Conservation (phyloP, 2,329 filamentous ascomycete species). For the Setomelanomma holmii region DNA sequence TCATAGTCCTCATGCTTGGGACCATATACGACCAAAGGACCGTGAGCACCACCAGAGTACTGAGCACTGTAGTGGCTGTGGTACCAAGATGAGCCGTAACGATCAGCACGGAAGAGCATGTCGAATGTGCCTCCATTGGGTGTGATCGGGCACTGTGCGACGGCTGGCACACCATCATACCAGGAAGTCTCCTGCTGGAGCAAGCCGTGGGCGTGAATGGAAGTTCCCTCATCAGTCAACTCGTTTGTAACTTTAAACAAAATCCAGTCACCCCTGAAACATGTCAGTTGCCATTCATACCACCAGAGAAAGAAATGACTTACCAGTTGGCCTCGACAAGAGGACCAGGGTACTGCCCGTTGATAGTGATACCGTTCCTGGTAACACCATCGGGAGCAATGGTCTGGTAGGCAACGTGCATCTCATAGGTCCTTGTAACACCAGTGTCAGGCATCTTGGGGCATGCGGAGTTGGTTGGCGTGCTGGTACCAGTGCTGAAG, state of each 20-base stretch:
- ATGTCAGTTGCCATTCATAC: constrained; percentile 5
- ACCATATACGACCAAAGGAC: constrained; percentile 48
- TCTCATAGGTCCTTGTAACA: constrained; percentile 39
- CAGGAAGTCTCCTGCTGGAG: constrained; percentile 42
- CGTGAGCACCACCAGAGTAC: constrained; percentile 47
- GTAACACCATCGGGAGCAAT: constrained; percentile 40
- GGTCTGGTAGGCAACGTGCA: constrained; percentile 35
- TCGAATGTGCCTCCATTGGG: constrained; percentile 32
- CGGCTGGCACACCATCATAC: constrained; percentile 47
- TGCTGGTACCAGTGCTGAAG: constrained; percentile 11
- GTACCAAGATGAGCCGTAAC: constrained; percentile 36
- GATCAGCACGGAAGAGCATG: constrained; percentile 36
- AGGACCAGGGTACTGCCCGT: constrained; percentile 43
- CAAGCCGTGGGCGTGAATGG: constrained; percentile 46
- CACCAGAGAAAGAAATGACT: background rate
- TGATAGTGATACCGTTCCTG: constrained; percentile 35
- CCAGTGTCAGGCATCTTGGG: constrained; percentile 42
- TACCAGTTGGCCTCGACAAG: constrained; percentile 42
- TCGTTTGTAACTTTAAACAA: constrained; percentile 38
- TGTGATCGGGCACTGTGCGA: constrained; percentile 45
- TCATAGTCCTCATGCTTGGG: constrained; percentile 48
- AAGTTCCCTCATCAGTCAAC: constrained; percentile 42
- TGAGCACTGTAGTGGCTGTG: constrained; percentile 49
- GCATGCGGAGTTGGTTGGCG: constrained; percentile 20
- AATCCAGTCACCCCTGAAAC: constrained; percentile 38